Conservation (phyloP, 306 rosid species). For the Vicia faba region DNA sequence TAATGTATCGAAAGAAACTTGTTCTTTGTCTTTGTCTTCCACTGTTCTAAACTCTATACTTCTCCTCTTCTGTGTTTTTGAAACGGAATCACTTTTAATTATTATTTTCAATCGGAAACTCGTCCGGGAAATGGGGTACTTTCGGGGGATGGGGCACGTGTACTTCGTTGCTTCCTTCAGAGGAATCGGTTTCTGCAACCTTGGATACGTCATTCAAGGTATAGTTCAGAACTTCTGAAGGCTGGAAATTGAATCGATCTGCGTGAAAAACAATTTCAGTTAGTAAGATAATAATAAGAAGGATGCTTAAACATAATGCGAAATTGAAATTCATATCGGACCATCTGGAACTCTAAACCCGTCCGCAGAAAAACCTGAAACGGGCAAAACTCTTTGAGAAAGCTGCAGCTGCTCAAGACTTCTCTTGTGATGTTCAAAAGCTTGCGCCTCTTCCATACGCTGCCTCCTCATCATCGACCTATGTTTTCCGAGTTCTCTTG, state of each 20-base stretch:
- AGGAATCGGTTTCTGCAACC: slow-evolving; percentile 39
- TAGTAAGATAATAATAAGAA: background rate
- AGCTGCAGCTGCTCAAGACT: slow-evolving; percentile 50
- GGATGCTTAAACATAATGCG: background rate
- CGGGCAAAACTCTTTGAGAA: slow-evolving; percentile 26
- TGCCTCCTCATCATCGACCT: slow-evolving; percentile 50
- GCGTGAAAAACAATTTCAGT: slow-evolving; percentile 30
- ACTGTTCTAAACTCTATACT: slow-evolving; percentile 2
- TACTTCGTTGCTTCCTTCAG: slow-evolving; percentile 37
- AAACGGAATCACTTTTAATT: background rate
- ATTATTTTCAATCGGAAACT: background rate
- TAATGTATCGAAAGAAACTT: background rate
- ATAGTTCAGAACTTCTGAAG: slow-evolving; percentile 43
- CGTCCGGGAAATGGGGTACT: background rate
- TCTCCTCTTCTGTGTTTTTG: background rate
- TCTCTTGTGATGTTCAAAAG: slow-evolving; percentile 54
- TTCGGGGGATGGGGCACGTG: background rate
- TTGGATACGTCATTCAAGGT: slow-evolving; percentile 31
- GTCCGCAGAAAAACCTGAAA: slow-evolving; percentile 45
- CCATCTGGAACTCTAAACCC: slow-evolving; percentile 50
- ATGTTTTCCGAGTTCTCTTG: slow-evolving; percentile 50
- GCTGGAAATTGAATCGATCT: slow-evolving; percentile 50
- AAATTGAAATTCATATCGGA: slow-evolving; percentile 12
- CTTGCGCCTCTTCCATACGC: slow-evolving; percentile 53
- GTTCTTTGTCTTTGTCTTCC: background rate